Evolutionary conservation across 2,329 filamentous ascomycete species (phyloP), one percentile per base, ranked within the genome.

Genomic region (Trichophyton benhamiae): DNA sequence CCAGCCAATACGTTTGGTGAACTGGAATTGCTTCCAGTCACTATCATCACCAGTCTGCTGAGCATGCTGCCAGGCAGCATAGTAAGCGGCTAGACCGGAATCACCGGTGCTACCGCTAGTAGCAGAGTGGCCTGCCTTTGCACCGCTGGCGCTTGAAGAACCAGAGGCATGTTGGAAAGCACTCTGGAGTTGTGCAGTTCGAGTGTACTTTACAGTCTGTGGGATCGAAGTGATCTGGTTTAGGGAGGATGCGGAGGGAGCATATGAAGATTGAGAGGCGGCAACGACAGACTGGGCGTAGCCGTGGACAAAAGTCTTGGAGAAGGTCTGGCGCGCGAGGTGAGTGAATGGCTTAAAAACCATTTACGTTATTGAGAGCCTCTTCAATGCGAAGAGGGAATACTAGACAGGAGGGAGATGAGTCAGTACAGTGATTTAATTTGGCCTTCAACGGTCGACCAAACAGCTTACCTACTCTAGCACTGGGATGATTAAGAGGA

Each of bases 211-310:
- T 65, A 75, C 76, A 62, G 78, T 75, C 61, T 79, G 71, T 53
- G 61, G 33, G 67, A 75, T 77, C 62, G 74, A 76, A 63, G 78
- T 74, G 69, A 85, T 77, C 48, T 80, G 76, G 65, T 79, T 80
- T 62, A 84, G 75, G 49, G 78, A 76, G 61, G 80, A 81, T 67
- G 81, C 80, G 65, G 83, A 80, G 48, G 90, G 73, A 79, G 85
- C 82, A 86, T 90, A 83, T 81, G 84, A 82, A 79, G 87, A 86
- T 82, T 96, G 91, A 66, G 90, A 90, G 70, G 91, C 92, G 72
- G 94, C 94, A 78, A 99, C 91, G 78, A 97, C 87, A 66, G 91
- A 96, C 76, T 97, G 92, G 70, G 91, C 91, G 83, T 96, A 97
- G 78, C 92, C 92, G 84, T 97, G 90, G 75, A 90, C 92, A 76